Percentiles rank a stretch among this genome's conserved stretches.
Evolutionary conservation across 78 protist species (phyloP).

Genomic region (Acrasis kona): DNA sequence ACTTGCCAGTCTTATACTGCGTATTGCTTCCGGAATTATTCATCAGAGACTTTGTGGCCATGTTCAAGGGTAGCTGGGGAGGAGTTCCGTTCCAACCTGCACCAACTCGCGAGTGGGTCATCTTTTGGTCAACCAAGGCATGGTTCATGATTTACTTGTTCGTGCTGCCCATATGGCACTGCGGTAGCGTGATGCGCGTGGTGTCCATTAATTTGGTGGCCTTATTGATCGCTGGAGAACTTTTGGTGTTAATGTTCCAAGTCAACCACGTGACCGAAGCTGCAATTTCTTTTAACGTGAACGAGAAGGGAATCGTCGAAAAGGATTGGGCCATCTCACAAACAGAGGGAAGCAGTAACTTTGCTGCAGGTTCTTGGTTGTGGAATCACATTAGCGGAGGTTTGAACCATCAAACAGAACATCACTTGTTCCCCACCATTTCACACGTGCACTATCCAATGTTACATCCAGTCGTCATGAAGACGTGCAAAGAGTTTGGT

Average conservation of each 20-base stretch:
- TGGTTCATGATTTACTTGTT: not conserved
- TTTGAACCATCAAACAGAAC: slow-evolving; percentile 55
- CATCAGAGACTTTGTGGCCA: not conserved
- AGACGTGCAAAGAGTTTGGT: slow-evolving; percentile 18
- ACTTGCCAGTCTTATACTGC: not conserved
- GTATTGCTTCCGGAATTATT: not conserved
- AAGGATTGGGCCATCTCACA: slow-evolving; percentile 1
- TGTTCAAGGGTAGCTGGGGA: not conserved
- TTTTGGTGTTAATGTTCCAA: not conserved
- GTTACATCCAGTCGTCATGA: slow-evolving; percentile 31
- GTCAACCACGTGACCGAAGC: not conserved
- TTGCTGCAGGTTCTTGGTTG: slow-evolving; percentile 5
- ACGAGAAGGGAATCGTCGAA: not conserved
- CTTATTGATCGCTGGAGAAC: not conserved
- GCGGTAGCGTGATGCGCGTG: not conserved
- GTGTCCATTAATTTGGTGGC: not conserved
- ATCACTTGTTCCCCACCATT: slow-evolving; percentile 58
- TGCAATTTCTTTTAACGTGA: not conserved
- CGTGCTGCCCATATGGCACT: not conserved
- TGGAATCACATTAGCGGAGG: slow-evolving; percentile 31
- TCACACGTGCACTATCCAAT: slow-evolving; percentile 29
- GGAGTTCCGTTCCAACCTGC: not conserved
- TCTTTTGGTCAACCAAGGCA: not conserved
- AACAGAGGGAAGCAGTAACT: not conserved
- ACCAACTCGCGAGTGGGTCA: not conserved